These are phyloP conservation scores for Naganishia randhawae DNA, from an alignment of 768 basidiomycete genomes.

Conservation along the genomic window DNA sequence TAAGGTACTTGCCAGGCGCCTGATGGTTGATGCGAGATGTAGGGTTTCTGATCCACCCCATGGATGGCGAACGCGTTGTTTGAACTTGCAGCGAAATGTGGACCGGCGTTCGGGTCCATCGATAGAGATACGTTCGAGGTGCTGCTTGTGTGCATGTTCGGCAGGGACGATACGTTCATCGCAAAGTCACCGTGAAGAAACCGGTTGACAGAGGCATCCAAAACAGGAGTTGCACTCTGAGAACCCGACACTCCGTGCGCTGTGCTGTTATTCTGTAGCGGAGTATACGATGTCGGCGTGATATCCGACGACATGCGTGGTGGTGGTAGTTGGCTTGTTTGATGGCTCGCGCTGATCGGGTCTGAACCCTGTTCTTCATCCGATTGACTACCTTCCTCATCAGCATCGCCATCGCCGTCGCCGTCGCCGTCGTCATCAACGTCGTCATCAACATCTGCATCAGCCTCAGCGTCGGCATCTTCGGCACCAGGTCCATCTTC, in stretches of 20 bases:
- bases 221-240: not conserved
- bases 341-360: not conserved
- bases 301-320: too few species aligned
- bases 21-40: not conserved
- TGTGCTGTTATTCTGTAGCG: not conserved
- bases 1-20: not conserved
- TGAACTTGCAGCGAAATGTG: too few species aligned
- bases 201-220: not conserved
- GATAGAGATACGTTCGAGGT: not conserved
- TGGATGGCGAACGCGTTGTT: not conserved
- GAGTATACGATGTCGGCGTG: not conserved
- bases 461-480: not conserved
- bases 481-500: too few species aligned
- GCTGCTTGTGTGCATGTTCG: not conserved
- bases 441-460: not conserved
- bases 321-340: not conserved
- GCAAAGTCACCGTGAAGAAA: not conserved
- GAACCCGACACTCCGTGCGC: not conserved
- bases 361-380: not conserved
- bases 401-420: not conserved
- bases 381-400: not conserved
- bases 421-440: not conserved
- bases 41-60: not conserved
- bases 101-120: too few species aligned
- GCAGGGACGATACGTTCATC: not conserved